Evolutionary conservation across 306 rosid species (phyloP).

Genomic region (Ammopiptanthus mongolicus): DNA sequence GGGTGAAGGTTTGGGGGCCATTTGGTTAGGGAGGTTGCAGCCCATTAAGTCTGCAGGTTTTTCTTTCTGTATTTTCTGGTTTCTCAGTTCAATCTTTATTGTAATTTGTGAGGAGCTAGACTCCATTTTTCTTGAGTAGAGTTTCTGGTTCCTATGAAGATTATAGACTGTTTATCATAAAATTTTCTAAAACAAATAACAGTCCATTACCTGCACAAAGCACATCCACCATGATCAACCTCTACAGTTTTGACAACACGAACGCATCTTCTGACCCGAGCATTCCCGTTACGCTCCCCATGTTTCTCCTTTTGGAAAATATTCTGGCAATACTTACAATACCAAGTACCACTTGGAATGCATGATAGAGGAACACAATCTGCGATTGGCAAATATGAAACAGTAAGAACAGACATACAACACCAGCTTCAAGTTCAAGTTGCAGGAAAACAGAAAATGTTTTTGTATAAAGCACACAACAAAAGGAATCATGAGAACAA

Average conservation of each 20-base stretch:
- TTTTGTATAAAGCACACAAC: background rate
- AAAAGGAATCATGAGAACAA: background rate
- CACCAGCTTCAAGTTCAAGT: background rate
- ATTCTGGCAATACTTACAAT: slow-evolving; percentile 80
- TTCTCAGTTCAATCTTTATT: no score
- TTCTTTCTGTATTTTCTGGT: no score
- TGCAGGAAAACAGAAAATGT: background rate
- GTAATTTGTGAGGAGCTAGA: no score
- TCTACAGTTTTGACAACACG: slow-evolving; percentile 66
- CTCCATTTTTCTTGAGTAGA: no score
- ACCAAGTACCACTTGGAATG: slow-evolving; percentile 72
- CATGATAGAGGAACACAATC: slow-evolving; percentile 70
- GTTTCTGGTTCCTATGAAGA: no score
- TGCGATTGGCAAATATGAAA: slow-evolving; percentile 29
- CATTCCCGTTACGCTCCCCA: slow-evolving; percentile 61
- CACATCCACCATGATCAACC: slow-evolving; percentile 82
- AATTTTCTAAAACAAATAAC: background rate
- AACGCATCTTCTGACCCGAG: slow-evolving; percentile 70
- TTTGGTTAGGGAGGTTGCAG: no score
- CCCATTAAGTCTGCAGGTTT: no score
- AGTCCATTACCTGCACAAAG: slow-evolving; percentile 66
- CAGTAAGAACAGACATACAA: background rate
- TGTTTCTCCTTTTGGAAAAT: slow-evolving; percentile 50
- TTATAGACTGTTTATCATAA: background rate
- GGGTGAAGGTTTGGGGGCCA: no score